Base-by-base conservation (phyloP, 176 grass and related monocot genomes). In the Hordeum marinum region DNA sequence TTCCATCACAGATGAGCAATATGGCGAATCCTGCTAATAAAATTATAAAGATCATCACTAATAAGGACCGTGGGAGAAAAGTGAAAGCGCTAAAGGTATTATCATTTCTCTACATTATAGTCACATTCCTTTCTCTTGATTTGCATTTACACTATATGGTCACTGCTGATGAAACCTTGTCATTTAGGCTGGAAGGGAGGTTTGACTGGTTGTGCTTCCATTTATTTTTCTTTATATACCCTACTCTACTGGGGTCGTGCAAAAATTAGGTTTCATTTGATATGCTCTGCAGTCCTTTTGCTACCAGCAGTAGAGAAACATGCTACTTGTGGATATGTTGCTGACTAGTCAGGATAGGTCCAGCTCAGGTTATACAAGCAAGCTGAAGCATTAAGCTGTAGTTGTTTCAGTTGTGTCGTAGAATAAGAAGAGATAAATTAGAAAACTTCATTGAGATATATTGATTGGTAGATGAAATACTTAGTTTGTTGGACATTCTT, bases 1-100 rank as follows among this genome's bases (percentile, higher is more conserved):
- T 89, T 46, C 82, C 87, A 82, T 95, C 93, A 65, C 95, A 98
- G 68, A 95, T 88, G 85, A 93, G 87, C 82, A 96, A 93, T 76
- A 93, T 93, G 90, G 82, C 82, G 78, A 94, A 91, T 91, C 50
- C 96, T 83, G 86, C 87, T 80, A 93, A 88, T 83, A 93, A 88
- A 83, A 68, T 94, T 42, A 87, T 98, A 88, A 95, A 94, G 83
- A 83, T 94, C 73, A 81, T 98, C 75, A 86, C 91, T 87, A 94
- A 90, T 43, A 81, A 84, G 73, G 93, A 98, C 72, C 88, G 91
- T 42, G 85, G 80, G 81, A 95, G 90, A 90, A 93, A 90, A 84
- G 80, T 34, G 72, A 98, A 95, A 91, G 64, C 77, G 85, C 41
- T 88, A n/a, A 91, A 90, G 89, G 86, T 92, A 85, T 85, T 68